Base-by-base conservation (phyloP, 2,329 filamentous ascomycete species). In the Decorospora gaudefroyi region DNA sequence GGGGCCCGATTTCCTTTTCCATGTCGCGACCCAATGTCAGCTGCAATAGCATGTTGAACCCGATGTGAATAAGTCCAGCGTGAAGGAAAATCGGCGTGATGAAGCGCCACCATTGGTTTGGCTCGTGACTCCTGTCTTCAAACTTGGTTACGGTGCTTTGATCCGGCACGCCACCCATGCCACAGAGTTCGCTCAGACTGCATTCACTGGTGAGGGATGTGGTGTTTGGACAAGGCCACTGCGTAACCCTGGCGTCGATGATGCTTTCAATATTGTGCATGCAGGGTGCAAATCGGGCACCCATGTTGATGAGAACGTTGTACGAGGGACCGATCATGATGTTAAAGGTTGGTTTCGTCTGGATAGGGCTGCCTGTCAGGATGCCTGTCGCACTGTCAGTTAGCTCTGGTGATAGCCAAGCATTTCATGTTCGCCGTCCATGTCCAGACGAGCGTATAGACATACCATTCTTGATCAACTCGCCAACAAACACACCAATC, bases 101-200 rank as follows among this genome's bases (percentile, higher is more conserved):
- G 75, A 99, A 97, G 49, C 93, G 87, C 73, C 82, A 99, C 93
- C 93, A 99, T 70, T 99, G 93, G 66, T 97, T 85, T 0, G 93
- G 93, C 49, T 82, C 78, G 2, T 86, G 76, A 1, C 83, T 74
- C 7, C 69, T 67, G 47, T 85, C 77, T 57, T 83, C 78, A 37
- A 80, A 64, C 29, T 73, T 69, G 28, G 76, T 74, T 17, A 67
- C 67, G 12, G 68, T 58, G 2, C 76, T 64, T 6, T 88, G 87
- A 53, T 90, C 81, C 0, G 84, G 85, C 4, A 90, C 84, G 47
- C 86, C 86, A 44, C 78, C 78, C 62, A 96, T 93, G 18, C 91
- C 91, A 69, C 93, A 99, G 11, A 95, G 79, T 11, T 92, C 75
- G 7, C 83, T 85, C 7, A 99, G 80, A 0, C 83, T 78, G 72